Conservation (phyloP, 2,329 filamentous ascomycete species). For the Diaporthe aspalathi region DNA sequence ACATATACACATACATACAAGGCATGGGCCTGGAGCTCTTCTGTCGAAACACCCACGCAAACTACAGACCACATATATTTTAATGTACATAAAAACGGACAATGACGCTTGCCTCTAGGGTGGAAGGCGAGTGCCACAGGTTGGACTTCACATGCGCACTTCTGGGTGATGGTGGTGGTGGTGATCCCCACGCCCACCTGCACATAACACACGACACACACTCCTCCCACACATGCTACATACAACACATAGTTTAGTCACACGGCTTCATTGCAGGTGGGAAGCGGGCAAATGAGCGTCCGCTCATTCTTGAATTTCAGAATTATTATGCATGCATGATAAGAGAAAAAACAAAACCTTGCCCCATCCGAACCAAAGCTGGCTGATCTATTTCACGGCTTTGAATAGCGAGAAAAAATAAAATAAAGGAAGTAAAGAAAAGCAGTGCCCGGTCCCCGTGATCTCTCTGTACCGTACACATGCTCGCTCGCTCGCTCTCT, state of each 20-base stretch:
- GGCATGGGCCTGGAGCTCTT: conserved; percentile 30
- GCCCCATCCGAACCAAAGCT: neutral
- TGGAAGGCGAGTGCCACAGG: neutral
- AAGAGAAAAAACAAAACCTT: neutral
- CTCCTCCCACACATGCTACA: no score
- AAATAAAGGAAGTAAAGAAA: no score
- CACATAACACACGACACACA: neutral
- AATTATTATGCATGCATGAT: conserved; percentile 23
- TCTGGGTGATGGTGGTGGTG: neutral
- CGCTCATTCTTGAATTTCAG: conserved; percentile 21
- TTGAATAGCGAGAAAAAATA: neutral
- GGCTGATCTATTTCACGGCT: no score
- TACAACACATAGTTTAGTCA: neutral
- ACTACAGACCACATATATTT: conserved; percentile 9
- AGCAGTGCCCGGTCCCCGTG: neutral
- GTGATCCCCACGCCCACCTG: neutral
- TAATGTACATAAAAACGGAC: conserved; percentile 23
- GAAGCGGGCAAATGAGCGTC: conserved; percentile 3
- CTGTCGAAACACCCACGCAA: conserved; percentile 6
- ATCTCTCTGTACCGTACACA: no score
- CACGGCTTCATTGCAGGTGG: neutral
- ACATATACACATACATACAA: neutral
- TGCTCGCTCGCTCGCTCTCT: no score
- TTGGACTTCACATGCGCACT: no score
- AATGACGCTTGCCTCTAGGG: neutral